Evolutionary conservation across 768 basidiomycete species (phyloP).

Genomic region (Pleurotus pulmonarius): DNA sequence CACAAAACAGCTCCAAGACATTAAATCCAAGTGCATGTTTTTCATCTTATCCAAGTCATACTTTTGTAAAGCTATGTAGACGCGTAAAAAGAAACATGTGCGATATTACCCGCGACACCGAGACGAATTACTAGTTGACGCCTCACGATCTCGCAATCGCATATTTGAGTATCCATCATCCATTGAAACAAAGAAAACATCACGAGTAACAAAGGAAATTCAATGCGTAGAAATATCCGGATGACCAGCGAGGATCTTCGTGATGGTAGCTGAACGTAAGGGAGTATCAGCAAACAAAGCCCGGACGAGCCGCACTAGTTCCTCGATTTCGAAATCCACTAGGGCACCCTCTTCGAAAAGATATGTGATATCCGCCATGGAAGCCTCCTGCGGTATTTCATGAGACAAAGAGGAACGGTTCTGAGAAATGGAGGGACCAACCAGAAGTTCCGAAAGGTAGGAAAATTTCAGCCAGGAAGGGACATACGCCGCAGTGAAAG

Average conservation of each 20-base stretch:
- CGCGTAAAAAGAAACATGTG: no score
- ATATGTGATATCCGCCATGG: conserved; percentile 88
- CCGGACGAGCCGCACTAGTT: conserved; percentile 74
- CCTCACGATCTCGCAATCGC: no score
- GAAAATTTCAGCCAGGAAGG: conserved; percentile 94
- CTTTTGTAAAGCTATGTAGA: no score
- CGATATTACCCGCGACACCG: no score
- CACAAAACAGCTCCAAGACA: no score
- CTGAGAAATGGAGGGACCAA: conserved; percentile 32
- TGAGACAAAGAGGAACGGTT: neutral
- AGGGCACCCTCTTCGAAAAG: conserved; percentile 88
- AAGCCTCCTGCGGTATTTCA: conserved; percentile 64
- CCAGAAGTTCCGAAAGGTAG: conserved; percentile 88
- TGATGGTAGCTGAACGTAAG: conserved; percentile 76
- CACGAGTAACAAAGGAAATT: no score
- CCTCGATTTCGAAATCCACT: conserved; percentile 84
- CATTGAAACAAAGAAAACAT: no score
- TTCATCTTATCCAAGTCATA: no score
- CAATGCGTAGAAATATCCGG: conserved; percentile 20
- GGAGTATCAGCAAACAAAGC: conserved; percentile 89
- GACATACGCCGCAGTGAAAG: conserved; percentile 81
- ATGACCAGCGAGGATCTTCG: conserved; percentile 65
- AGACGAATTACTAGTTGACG: no score
- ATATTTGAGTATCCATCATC: no score
- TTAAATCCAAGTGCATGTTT: no score